A percentile compares a stretch with the other conserved stretches of the same genome.
phyloP scores from a whole-genome alignment of 306 rosid genomes.

The Fagus crenata region DNA sequence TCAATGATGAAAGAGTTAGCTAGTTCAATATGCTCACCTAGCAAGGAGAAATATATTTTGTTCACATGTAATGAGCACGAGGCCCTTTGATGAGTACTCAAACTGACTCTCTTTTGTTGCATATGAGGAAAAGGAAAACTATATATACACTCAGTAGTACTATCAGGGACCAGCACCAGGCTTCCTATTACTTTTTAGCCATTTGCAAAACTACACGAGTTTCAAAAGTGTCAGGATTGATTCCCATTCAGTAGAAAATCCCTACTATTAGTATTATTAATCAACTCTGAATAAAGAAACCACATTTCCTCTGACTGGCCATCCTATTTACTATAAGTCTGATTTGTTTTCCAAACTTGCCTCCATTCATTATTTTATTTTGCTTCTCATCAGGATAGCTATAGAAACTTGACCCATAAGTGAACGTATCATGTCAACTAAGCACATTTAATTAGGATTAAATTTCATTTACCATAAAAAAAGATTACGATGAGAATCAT shows the following conservation, averaged over 20 bases:
- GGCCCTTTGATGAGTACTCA: background rate
- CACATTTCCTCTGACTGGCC: background rate
- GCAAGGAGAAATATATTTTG: too few relatives aligned
- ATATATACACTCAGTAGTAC: background rate
- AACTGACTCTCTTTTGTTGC: background rate
- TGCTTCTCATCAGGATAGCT: background rate
- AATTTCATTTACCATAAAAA: conserved; percentile 10
- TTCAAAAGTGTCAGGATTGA: background rate
- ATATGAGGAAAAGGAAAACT: background rate
- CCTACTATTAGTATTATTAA: background rate
- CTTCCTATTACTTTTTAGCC: background rate
- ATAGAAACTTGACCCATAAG: conserved; percentile 10
- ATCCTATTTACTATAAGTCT: background rate
- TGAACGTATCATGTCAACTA: conserved; percentile 11
- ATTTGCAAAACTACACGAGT: background rate
- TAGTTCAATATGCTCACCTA: too few relatives aligned
- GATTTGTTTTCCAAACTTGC: background rate
- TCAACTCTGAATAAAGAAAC: background rate
- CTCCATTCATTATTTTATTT: background rate
- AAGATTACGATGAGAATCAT: conserved; percentile 13
- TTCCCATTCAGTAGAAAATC: background rate
- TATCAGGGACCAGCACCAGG: background rate
- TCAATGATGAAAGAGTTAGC: too few relatives aligned
- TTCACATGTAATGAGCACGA: background rate
- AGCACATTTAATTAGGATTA: conserved; percentile 10